A percentile compares a stretch with the other conserved stretches of the same genome.
These are phyloP conservation scores for Hypoxylon sp. DNA, from an alignment of 2,329 filamentous ascomycete genomes.

Conservation along the genomic window DNA sequence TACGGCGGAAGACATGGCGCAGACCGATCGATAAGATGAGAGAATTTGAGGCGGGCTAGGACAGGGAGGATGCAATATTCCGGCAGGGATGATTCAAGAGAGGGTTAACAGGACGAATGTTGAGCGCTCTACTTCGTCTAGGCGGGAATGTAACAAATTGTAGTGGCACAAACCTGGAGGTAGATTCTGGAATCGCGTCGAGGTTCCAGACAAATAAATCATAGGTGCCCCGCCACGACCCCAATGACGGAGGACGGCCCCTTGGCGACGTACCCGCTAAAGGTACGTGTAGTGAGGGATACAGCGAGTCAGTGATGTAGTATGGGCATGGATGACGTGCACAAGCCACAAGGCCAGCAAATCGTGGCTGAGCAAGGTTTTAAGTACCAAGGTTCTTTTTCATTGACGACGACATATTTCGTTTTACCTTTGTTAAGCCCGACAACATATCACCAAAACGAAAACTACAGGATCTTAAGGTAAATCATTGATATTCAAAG, in stretches of 20 bases:
- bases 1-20: constrained; percentile 60
- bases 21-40: not conserved
- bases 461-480: too few species aligned
- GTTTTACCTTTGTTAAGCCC: too few species aligned
- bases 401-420: too few species aligned
- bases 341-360: too few species aligned
- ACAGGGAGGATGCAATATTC: not conserved
- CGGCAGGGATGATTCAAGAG: not conserved
- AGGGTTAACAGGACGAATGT: not conserved
- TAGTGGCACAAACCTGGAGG: constrained; percentile 34
- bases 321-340: too few species aligned
- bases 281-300: constrained; percentile 27
- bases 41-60: not conserved
- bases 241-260: constrained; percentile 15
- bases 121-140: not conserved
- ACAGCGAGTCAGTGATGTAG: too few species aligned
- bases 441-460: too few species aligned
- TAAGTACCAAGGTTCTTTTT: too few species aligned
- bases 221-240: constrained; percentile 31
- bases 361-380: too few species aligned
- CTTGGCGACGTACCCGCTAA: not conserved
- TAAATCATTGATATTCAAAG: too few species aligned
- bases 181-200: constrained; percentile 38
- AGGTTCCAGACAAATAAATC: constrained; percentile 36
- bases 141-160: constrained; percentile 19